Percentiles rank a stretch among this genome's conserved stretches.
Evolutionary conservation across 2,329 filamentous ascomycete genomes (phyloP).

Genomic region (Fusarium denticulatum): DNA sequence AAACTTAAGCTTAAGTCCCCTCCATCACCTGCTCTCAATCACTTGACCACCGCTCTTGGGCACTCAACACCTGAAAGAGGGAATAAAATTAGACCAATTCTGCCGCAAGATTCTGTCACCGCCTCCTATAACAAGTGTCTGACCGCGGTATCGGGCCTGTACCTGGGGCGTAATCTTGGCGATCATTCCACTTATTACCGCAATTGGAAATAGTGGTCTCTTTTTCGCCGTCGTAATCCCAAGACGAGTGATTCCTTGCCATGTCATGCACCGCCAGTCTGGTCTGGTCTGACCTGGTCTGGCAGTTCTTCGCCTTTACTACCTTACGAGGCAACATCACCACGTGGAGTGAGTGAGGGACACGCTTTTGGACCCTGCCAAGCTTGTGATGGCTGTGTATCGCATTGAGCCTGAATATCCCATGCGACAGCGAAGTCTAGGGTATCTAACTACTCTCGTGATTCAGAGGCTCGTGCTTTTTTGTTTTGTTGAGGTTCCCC

Average conservation of each 20-base stretch:
- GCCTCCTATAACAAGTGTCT: not conserved
- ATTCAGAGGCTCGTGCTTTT: not conserved
- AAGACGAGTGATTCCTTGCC: not conserved
- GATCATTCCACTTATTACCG: constrained; percentile 25
- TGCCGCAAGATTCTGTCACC: not conserved
- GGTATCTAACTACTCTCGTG: not conserved
- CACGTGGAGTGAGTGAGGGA: not conserved
- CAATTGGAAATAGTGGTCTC: not conserved
- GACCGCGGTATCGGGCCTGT: not conserved
- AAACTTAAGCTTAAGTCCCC: not conserved
- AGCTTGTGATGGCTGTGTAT: not conserved
- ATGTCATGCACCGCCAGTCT: not conserved
- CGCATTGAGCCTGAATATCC: not conserved
- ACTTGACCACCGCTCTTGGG: not conserved
- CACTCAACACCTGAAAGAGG: not conserved
- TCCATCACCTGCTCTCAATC: not conserved
- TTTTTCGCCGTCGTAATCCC: not conserved
- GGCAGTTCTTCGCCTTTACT: not conserved
- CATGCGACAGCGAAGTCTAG: not conserved
- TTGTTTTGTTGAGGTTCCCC: constrained; percentile 6
- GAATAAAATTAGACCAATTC: not conserved
- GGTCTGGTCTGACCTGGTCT: not conserved
- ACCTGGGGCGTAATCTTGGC: not conserved
- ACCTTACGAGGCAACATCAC: not conserved
- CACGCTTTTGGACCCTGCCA: not conserved